These are phyloP conservation scores for Didymosphaeria variabile DNA, from an alignment of 2,329 filamentous ascomycete genomes.

Conservation along the genomic window DNA sequence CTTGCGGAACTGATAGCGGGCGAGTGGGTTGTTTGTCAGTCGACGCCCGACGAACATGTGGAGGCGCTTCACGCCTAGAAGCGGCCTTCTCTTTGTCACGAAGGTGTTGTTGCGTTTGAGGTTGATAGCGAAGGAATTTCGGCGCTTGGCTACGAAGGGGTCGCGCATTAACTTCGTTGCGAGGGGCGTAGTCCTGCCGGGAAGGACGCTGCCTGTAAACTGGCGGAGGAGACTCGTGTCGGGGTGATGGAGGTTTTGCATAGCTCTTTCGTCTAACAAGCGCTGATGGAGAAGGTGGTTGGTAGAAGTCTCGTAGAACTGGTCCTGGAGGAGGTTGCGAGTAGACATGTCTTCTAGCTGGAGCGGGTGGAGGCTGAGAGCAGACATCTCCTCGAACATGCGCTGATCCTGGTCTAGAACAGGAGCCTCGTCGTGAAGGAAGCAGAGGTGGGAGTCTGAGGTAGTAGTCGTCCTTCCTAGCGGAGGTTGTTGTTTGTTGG, in stretches of 20 bases:
- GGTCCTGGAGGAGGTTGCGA: conserved; percentile 16
- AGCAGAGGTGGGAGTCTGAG: conserved; percentile 24
- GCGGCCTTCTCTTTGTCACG: conserved; percentile 26
- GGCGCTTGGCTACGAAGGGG: conserved; percentile 27
- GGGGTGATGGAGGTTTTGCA: conserved; percentile 4
- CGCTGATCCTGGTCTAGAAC: conserved; percentile 16
- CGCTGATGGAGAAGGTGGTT: conserved; percentile 2
- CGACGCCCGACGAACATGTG: conserved; percentile 29
- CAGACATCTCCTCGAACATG: conserved; percentile 18
- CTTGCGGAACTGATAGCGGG: conserved; percentile 22
- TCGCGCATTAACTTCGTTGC: conserved; percentile 21
- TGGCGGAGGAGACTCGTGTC: conserved; percentile 1
- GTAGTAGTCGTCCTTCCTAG: conserved; percentile 32
- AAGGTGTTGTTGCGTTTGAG: conserved; percentile 26
- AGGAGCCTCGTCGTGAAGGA: conserved; percentile 18
- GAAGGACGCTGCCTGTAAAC: conserved; percentile 1
- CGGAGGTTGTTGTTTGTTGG: conserved; percentile 20
- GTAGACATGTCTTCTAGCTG: conserved; percentile 18
- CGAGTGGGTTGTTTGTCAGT: conserved; percentile 26
- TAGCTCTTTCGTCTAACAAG: conserved; percentile 16
- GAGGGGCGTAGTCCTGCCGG: conserved; percentile 20
- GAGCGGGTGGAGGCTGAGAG: conserved; percentile 5
- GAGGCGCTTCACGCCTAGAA: conserved; percentile 23
- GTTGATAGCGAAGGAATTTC: conserved; percentile 29
- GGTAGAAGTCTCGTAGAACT: conserved; percentile 14